A percentile compares a stretch with the other conserved stretches of the same genome.
Evolutionary conservation across 441 rosid genomes (phyloP).

Genomic region (Adansonia madagascariensis): DNA sequence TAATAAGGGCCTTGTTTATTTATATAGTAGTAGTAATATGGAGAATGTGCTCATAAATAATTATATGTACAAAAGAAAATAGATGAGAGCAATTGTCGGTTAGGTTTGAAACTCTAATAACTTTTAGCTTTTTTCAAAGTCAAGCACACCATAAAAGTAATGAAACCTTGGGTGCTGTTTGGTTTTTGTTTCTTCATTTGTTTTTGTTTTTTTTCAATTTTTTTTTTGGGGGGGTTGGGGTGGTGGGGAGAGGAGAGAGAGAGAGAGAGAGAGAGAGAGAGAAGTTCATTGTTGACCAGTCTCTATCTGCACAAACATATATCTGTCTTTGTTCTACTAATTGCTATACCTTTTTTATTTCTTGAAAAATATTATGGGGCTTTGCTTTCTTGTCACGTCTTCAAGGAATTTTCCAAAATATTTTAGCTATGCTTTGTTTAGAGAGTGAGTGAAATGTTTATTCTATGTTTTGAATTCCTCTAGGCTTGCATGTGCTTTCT

Average conservation of each 20-base stretch:
- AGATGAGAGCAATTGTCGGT: slow-evolving; percentile 36
- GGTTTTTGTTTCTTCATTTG: not conserved
- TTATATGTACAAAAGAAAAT: not conserved
- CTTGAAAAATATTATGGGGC: not conserved
- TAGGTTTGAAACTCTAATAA: slow-evolving; percentile 21
- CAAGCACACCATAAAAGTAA: slow-evolving; percentile 42
- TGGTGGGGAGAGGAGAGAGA: too few relatives aligned
- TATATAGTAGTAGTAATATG: not conserved
- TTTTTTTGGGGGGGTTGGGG: not conserved
- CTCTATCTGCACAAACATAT: not conserved
- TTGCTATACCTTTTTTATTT: not conserved
- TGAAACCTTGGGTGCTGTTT: slow-evolving; percentile 28
- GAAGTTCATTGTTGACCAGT: slow-evolving; percentile 42
- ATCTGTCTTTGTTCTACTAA: slow-evolving; percentile 12
- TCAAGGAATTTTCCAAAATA: slow-evolving; percentile 2
- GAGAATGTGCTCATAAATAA: not conserved
- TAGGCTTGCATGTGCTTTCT: not conserved
- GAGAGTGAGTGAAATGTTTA: not conserved
- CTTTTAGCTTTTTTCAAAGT: slow-evolving; percentile 41
- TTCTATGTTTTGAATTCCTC: not conserved
- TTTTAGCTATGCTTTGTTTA: not conserved
- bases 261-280: not conserved
- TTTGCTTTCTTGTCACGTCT: slow-evolving; percentile 19
- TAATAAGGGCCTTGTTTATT: not conserved
- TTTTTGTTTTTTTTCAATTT: too few relatives aligned